These are phyloP conservation scores for Phytophthora citrophthora DNA, from an alignment of 352 stramenopile species.

Conservation along the genomic window DNA sequence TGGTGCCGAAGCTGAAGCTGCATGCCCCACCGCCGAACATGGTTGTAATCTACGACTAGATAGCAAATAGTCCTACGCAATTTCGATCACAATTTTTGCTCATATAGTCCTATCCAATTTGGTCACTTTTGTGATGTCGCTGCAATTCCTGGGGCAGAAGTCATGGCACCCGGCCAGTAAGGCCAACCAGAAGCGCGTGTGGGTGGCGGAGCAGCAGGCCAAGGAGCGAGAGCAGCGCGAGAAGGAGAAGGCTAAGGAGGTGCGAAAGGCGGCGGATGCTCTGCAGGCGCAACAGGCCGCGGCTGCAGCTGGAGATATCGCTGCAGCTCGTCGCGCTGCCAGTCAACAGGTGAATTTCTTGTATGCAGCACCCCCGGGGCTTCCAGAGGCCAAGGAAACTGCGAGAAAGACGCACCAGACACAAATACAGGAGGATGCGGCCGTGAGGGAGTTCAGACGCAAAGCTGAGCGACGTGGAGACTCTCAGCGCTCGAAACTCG, in stretches of 20 bases:
- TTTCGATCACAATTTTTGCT: background rate
- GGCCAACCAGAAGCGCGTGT: conserved; percentile 87
- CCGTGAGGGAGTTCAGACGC: conserved; percentile 67
- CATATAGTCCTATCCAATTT: background rate
- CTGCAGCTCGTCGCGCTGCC: conserved; percentile 47
- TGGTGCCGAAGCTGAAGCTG: conserved; percentile 53
- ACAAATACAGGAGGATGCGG: conserved; percentile 58
- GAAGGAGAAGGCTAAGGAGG: conserved; percentile 67
- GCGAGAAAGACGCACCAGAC: conserved; percentile 44
- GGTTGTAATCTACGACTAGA: background rate
- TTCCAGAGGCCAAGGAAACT: conserved; percentile 46
- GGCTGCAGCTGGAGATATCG: conserved; percentile 56
- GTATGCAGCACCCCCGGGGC: conserved; percentile 72
- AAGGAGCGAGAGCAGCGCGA: conserved; percentile 55
- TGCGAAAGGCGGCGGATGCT: conserved; percentile 64
- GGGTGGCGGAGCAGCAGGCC: conserved; percentile 82
- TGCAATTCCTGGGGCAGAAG: conserved; percentile 88
- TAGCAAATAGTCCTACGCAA: background rate
- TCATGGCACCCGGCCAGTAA: conserved; percentile 80
- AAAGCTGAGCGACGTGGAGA: conserved; percentile 55
- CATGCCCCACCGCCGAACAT: conserved; percentile 44
- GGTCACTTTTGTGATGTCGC: conserved; percentile 49
- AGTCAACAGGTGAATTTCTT: conserved; percentile 77
- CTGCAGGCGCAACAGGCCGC: conserved; percentile 67
- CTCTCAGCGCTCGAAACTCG: conserved; percentile 56